Conservation (phyloP, 2,329 filamentous ascomycete genomes). For the Aspergillus neoniger region DNA sequence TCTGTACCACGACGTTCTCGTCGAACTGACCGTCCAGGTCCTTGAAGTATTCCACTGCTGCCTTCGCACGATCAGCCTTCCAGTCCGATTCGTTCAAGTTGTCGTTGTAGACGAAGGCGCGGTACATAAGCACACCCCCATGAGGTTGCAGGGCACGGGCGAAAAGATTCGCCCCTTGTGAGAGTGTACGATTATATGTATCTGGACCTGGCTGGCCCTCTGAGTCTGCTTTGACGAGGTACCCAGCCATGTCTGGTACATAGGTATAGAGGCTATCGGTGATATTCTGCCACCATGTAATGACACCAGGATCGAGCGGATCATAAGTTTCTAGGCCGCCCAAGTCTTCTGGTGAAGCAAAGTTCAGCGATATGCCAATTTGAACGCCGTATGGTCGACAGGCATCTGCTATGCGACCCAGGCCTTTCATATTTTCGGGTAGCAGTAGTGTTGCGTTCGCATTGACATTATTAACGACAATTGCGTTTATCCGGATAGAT, state of each 20-base stretch:
- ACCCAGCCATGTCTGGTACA: conserved; percentile 69
- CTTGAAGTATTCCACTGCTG: conserved; percentile 67
- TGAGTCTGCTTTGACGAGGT: conserved; percentile 70
- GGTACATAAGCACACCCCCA: conserved; percentile 67
- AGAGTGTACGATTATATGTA: conserved; percentile 69
- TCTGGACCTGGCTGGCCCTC: conserved; percentile 71
- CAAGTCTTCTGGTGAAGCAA: conserved; percentile 62
- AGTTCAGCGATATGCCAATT: conserved; percentile 67
- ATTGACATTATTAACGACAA: conserved; percentile 73
- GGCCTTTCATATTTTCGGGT: conserved; percentile 59
- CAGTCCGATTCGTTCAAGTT: conserved; percentile 60
- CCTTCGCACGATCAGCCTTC: conserved; percentile 69
- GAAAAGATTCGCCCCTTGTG: conserved; percentile 69
- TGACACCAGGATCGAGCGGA: conserved; percentile 61
- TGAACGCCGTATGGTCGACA: conserved; percentile 69
- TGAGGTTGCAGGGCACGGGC: conserved; percentile 60
- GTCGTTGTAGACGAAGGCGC: conserved; percentile 70
- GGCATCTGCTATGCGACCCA: conserved; percentile 63
- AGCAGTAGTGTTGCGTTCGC: conserved; percentile 62
- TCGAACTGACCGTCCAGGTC: conserved; percentile 66
- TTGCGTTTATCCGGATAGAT: conserved; percentile 66
- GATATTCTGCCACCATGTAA: conserved; percentile 63
- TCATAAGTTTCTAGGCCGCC: conserved; percentile 64
- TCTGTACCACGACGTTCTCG: conserved; percentile 70
- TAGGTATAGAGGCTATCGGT: conserved; percentile 61